Evolutionary conservation across 257 asterid genomes (phyloP).

Genomic region (Forsythia suspensa): DNA sequence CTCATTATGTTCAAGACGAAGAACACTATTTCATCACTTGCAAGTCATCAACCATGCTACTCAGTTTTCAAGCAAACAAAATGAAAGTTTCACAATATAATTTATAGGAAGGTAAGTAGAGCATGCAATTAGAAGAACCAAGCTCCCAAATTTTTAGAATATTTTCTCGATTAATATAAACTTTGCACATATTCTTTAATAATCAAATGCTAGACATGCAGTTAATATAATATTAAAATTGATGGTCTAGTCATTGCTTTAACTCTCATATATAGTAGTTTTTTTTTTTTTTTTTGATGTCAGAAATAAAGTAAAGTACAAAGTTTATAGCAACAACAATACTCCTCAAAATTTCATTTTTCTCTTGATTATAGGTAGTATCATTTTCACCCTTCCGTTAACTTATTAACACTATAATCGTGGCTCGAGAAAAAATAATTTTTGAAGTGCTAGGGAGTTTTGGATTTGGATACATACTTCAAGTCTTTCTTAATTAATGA

Average conservation of each 20-base stretch:
- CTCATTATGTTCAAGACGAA: conserved; percentile 57
- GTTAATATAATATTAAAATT: neutral
- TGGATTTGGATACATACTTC: neutral
- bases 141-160: neutral
- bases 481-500: neutral
- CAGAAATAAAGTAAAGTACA: neutral
- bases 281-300: neutral
- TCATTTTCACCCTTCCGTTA: no score
- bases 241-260: neutral
- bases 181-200: neutral
- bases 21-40: conserved; percentile 76
- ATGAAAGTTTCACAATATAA: neutral
- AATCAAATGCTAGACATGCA: no score
- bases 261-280: neutral
- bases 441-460: neutral
- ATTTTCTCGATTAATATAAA: neutral
- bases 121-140: no score
- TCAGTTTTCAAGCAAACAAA: neutral
- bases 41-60: conserved; percentile 17
- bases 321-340: neutral
- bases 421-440: no score
- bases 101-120: neutral
- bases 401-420: no score
- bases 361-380: no score
- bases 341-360: neutral